Base-by-base conservation (phyloP, 2,329 filamentous ascomycete species). In the Trichoderma guizhouense region DNA sequence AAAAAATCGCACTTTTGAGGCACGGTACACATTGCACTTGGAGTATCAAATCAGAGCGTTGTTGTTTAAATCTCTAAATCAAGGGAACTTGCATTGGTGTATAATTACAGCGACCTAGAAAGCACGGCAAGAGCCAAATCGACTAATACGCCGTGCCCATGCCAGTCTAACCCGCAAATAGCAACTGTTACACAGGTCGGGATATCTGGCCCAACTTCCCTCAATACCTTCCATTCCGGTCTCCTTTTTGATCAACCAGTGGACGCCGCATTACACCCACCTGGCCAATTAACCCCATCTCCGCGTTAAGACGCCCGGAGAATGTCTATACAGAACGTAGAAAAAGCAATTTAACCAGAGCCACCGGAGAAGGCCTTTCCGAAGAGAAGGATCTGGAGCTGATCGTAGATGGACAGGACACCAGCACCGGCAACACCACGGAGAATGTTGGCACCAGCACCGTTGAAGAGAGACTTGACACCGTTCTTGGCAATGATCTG, bases 381-480 rank as follows among this genome's bases (percentile, higher is more conserved):
- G 93, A 99, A 99, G 87, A 99, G 87, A 86, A 99, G 87, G 85
- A 99, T 91, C 93, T 99, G 96, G 86, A 93, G 93, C 91, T 98
- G 95, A 86, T 99, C 96, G 89, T 99, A 99, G 94, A 99, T 98
- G 86, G 96, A 99, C 85, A 99, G 91, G 84, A 99, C 96, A 99
- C 96, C 96, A 89, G 96, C 96, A 94, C 96, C 97, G 84, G 96
- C 96, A 84, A 99, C 96, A 98, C 96, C 97, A 97, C 96, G 96
- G 89, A 99, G 96, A 84, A 99, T 99, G 94, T 99, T 99, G 91
- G 96, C 96, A 94, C 96, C 96, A 84, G 96, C 96, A 95, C 96
- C 96, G 94, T 99, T 99, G 95, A 99, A 99, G 87, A 99, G 95
- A 82, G 96, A 99, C 89, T 91, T 93, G 87, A 97, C 88, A 91